Conservation (phyloP, 2,329 filamentous ascomycete genomes). For the Penicillium sumatraense region DNA sequence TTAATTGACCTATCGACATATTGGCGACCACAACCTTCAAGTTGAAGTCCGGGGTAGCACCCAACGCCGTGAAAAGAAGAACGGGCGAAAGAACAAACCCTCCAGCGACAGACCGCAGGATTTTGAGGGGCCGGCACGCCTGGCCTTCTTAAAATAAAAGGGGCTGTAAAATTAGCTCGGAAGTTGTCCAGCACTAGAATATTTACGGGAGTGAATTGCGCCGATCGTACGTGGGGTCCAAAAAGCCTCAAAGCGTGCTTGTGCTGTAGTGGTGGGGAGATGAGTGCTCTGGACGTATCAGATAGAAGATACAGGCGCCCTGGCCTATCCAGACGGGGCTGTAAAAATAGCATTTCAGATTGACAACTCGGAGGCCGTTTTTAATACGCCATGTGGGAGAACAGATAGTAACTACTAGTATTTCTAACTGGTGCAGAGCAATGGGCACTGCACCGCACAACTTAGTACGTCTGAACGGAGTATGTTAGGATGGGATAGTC, state of each 20-base stretch:
- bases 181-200: background rate
- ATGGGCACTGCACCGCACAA: too few relatives aligned
- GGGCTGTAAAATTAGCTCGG: background rate
- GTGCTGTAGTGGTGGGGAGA: background rate
- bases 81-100: background rate
- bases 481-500: too few relatives aligned
- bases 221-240: background rate
- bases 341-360: background rate
- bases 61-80: background rate
- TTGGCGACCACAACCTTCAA: background rate
- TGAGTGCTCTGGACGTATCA: background rate
- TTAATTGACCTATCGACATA: background rate
- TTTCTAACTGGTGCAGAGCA: too few relatives aligned
- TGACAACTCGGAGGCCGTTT: too few relatives aligned
- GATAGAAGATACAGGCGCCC: background rate
- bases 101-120: background rate
- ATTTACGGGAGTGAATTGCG: background rate
- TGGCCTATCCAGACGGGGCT: background rate
- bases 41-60: too few relatives aligned
- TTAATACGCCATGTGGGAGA: background rate
- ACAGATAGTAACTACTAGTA: too few relatives aligned
- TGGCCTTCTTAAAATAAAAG: background rate
- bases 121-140: background rate
- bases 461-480: too few relatives aligned
- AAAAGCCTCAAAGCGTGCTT: background rate